Conservation (phyloP, 352 stramenopile species). For the Phytopythium delawarense region DNA sequence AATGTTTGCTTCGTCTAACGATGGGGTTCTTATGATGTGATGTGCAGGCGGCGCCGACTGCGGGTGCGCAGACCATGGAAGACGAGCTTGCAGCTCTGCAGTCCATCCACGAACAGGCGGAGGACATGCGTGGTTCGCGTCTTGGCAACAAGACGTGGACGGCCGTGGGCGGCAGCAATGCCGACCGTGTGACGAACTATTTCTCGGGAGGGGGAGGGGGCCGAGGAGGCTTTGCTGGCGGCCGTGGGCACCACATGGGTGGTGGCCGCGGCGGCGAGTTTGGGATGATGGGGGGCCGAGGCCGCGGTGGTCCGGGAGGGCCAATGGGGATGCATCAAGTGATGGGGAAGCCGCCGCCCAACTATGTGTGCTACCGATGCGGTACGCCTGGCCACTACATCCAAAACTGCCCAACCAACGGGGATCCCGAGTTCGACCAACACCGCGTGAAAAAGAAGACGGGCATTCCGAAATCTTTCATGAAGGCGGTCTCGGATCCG, state of each 20-base stretch:
- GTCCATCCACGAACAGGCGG: constrained; percentile 81
- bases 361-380: constrained; percentile 86
- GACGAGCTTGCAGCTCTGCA: constrained; percentile 79
- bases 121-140: constrained; percentile 71
- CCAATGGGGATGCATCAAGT: constrained; percentile 15
- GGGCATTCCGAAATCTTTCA: constrained; percentile 86
- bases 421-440: constrained; percentile 84
- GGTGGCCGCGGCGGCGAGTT: constrained; percentile 40
- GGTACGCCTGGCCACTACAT: constrained; percentile 84
- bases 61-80: constrained; percentile 77
- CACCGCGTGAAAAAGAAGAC: constrained; percentile 88
- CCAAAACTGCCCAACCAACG: constrained; percentile 87
- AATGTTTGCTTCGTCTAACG: background rate
- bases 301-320: constrained; percentile 20
- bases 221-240: constrained; percentile 25
- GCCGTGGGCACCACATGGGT: constrained; percentile 27
- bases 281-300: constrained; percentile 47
- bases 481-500: constrained; percentile 83
- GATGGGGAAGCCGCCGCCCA: constrained; percentile 65
- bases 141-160: constrained; percentile 87
- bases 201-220: constrained; percentile 41
- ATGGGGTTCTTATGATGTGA: background rate
- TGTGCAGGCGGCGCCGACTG: constrained; percentile 9
- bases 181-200: constrained; percentile 77
- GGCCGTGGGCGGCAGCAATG: constrained; percentile 65